These are phyloP conservation scores for Spizellomyces sp. DNA, from an alignment of 192 early-diverging fungal genomes.

Conservation along the genomic window DNA sequence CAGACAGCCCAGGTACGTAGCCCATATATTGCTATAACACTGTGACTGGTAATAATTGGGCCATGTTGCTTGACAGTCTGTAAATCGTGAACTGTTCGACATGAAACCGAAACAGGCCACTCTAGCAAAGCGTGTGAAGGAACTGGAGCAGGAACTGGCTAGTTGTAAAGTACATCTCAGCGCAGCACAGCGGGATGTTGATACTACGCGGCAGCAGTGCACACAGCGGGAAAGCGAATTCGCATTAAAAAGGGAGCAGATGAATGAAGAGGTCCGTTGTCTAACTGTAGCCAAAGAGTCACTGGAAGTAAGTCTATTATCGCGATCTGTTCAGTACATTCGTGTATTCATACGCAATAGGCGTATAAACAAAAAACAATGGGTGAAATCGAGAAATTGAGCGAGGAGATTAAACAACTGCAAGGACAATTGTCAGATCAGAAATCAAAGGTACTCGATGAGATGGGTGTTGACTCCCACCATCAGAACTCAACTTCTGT, in stretches of 20 bases:
- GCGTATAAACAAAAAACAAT: too few species aligned
- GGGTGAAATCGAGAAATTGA: too few species aligned
- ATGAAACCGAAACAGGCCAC: slow-evolving; percentile 30
- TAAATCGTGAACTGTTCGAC: slow-evolving; percentile 25
- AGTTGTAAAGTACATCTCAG: background rate
- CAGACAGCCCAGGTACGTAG: background rate
- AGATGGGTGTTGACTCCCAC: background rate
- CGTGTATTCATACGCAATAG: too few species aligned
- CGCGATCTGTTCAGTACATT: background rate
- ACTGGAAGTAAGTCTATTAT: background rate
- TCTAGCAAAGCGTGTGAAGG: slow-evolving; percentile 10
- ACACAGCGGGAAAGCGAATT: background rate
- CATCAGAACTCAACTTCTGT: background rate
- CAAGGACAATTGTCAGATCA: background rate
- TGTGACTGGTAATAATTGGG: too few species aligned
- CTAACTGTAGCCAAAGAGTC: background rate
- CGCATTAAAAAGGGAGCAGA: background rate
- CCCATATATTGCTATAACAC: too few species aligned
- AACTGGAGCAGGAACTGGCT: slow-evolving; percentile 16
- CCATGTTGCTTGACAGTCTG: background rate
- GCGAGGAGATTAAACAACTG: background rate
- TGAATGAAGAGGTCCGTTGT: background rate
- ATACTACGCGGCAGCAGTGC: background rate
- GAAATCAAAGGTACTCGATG: background rate
- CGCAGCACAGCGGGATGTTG: slow-evolving; percentile 1